Percentiles rank a stretch among this genome's conserved stretches.
These are phyloP conservation scores for Lithospermum erythrorhizon DNA, from an alignment of 257 asterid genomes.

Conservation along the genomic window DNA sequence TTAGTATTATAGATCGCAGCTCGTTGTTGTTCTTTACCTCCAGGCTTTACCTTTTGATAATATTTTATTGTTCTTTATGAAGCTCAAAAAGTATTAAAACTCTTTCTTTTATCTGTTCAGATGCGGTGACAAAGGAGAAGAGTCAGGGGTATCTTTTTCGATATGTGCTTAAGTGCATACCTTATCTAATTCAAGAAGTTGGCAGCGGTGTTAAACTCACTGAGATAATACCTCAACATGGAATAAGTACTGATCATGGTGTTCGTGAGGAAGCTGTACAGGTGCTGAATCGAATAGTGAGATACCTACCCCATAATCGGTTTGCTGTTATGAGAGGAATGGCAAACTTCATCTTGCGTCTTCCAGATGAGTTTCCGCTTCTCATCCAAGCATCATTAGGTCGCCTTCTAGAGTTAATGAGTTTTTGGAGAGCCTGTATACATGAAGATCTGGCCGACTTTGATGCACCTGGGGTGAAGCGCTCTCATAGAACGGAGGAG, in stretches of 20 bases:
- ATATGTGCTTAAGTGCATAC: slow-evolving; percentile 94
- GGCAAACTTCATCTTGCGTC: slow-evolving; percentile 76
- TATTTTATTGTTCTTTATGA: no score
- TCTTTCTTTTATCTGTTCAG: slow-evolving; percentile 22
- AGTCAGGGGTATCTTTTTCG: slow-evolving; percentile 97
- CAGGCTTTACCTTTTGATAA: no score
- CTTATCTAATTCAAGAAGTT: slow-evolving; percentile 96
- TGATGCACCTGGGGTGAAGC: slow-evolving; percentile 52
- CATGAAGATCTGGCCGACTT: slow-evolving; percentile 52
- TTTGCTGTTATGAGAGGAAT: slow-evolving; percentile 98
- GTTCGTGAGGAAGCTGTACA: slow-evolving; percentile 98
- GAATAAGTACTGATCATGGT: slow-evolving; percentile 95
- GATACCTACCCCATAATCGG: slow-evolving; percentile 91
- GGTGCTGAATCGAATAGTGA: slow-evolving; percentile 85
- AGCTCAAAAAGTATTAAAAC: no score
- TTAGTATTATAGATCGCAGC: no score
- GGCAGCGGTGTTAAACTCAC: slow-evolving; percentile 92
- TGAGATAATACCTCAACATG: slow-evolving; percentile 97
- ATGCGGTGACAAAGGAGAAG: slow-evolving; percentile 87
- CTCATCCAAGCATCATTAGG: slow-evolving; percentile 94
- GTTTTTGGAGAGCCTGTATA: slow-evolving; percentile 92
- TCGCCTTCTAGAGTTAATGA: slow-evolving; percentile 94
- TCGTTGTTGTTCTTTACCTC: no score
- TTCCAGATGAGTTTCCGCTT: slow-evolving; percentile 99
- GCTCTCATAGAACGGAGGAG: slow-evolving; percentile 73